phyloP scores from a whole-genome alignment of 2,329 filamentous ascomycete species.

The Sporothrix brasiliensis region DNA sequence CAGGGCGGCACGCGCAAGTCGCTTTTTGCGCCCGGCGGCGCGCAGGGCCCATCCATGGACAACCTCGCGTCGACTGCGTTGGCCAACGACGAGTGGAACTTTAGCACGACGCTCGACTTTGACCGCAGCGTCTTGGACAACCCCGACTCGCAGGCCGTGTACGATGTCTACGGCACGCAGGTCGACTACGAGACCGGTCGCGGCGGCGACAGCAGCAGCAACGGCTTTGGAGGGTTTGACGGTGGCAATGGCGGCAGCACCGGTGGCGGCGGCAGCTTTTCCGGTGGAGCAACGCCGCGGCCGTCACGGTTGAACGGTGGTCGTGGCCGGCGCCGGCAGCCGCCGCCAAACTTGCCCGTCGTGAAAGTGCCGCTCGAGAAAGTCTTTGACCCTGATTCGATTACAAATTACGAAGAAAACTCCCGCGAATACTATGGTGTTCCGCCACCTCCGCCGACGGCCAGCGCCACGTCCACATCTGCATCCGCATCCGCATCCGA shows the following conservation, averaged over 20 bases:
- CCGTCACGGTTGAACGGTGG: constrained; percentile 54
- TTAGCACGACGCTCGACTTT: constrained; percentile 67
- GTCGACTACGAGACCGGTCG: constrained; percentile 49
- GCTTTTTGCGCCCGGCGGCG: constrained; percentile 62
- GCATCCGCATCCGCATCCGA: constrained; percentile 48
- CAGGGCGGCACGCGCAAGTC: constrained; percentile 71
- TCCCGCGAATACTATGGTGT: constrained; percentile 62
- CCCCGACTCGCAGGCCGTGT: constrained; percentile 60
- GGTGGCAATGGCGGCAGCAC: constrained; percentile 41
- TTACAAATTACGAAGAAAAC: constrained; percentile 66
- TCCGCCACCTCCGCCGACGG: constrained; percentile 46
- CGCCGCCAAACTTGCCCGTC: constrained; percentile 61
- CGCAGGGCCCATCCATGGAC: constrained; percentile 49
- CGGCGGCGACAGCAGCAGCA: constrained; percentile 38
- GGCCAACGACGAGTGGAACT: constrained; percentile 67
- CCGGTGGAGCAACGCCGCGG: constrained; percentile 47
- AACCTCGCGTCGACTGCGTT: constrained; percentile 51
- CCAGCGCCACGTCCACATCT: constrained; percentile 35
- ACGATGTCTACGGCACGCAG: constrained; percentile 59
- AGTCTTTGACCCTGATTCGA: constrained; percentile 67
- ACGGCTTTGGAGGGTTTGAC: constrained; percentile 42
- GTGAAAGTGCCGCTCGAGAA: constrained; percentile 64
- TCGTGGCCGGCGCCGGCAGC: constrained; percentile 52
- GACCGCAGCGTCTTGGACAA: constrained; percentile 59
- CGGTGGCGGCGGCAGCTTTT: constrained; percentile 16